Evolutionary conservation across 208 protist genomes (phyloP), one percentile per base, ranked within the genome.

Genomic region (Acanthamoeba healyi): DNA sequence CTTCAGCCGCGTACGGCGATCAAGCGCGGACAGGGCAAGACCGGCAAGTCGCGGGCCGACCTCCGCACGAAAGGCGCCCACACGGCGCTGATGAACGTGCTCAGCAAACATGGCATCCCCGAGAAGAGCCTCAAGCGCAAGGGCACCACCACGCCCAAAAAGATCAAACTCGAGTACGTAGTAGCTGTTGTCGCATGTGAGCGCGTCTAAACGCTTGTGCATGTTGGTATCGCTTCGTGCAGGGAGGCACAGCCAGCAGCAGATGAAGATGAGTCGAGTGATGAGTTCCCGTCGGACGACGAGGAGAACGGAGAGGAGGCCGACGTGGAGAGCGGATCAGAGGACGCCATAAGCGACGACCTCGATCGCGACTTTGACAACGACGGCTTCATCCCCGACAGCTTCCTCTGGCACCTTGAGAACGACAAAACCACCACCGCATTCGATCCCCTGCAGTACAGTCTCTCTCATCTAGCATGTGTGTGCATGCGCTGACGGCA

Each of bases 281-380:
- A 90, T 26, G 82, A 90, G 34, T 90, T 90, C 22, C 82, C 82
- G 49, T 90, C 82, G 46, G 82, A 90, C 34, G 82, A 90, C 12
- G 49, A 44, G n/a, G 79, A 87, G n/a, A 61, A 87, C 36, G 79
- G 29, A 3, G 74, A 84, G 26, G 74, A 84, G 32, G 74, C 74
- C 26, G 74, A 84, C 12, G 74, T 84, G 42, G 74, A 84, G 46
- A 84, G 74, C 46, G 74, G 44, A 22, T 84, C 74, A 10, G 74
- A 84, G 46, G 74, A 84, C 74, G 44, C 32, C 29, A 49, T 84
- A 40, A 84, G 74, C 46, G 74, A 70, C 29, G 26, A 42, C 72
- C 42, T 42, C 38, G 44, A 65, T 42, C 82, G 49, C 36, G 82
- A 90, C 17, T 34, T 34, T 29, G 82, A 90, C 34, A 70, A 90